Base-by-base conservation (phyloP, 176 grass and related monocot genomes). In the Rhynchospora breviuscula region DNA sequence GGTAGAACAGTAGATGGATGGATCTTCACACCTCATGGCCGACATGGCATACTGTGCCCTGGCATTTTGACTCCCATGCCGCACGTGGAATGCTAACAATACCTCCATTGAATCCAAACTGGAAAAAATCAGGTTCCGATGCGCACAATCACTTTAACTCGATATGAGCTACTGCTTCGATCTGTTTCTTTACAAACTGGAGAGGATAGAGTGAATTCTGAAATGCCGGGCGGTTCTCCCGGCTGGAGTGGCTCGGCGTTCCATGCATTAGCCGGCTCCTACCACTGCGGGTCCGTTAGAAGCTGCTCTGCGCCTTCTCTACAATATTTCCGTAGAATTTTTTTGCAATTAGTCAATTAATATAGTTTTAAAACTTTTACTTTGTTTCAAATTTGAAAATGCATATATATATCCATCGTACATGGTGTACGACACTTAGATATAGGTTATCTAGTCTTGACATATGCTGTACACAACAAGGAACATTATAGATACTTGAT, bases 51-150 rank as follows among this genome's bases (percentile, higher is more conserved):
- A 82, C 62, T 82, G 61, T 68, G 80, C 23, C 18, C 60, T 82
- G 15, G 19, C 80, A 82, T 53, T 82, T 82, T 68, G 61, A 68
- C 61, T 52, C 80, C 60, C 62, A 82, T 63, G 43, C 62, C 80
- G 44, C 80, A 82, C 80, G 80, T 82, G 80, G 43, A 82, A 5
- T 56, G 8, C 44, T 5, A 53, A 14, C 7, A 5, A 31, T 8
- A 9, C 26, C 62, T 67, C 23, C 45, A 10, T 51, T 82, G 26
- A 29, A 0, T 31, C 0, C 7, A 9, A 9, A 2, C 61, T 67
- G n/a, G 61, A 65, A 26, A 63, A 7, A 43, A 17, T 10, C 4
- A 52, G 12, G 0, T 10, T 8, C 10, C 2, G 0, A 60, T n/a
- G 2, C 0, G 57, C 6, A 8, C 21, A 0, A 51, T 75, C 21